Evolutionary conservation across 2,329 filamentous ascomycete species (phyloP).

Genomic region (Coniochaeta pulveracea): DNA sequence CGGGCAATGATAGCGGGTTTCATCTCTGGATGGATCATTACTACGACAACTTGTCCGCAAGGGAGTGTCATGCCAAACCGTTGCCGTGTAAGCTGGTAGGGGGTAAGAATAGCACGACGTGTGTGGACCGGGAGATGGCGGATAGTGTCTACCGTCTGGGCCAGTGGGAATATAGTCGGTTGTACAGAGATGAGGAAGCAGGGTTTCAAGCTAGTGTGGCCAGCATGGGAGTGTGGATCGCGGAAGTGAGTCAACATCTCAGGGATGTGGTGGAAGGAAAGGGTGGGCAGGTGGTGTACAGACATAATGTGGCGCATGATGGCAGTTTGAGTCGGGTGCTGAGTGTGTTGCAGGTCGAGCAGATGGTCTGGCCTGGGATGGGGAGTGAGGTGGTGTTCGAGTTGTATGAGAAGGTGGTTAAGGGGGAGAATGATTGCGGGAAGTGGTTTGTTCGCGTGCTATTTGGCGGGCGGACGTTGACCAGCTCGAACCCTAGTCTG

Average conservation of each 20-base stretch:
- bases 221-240: constrained; percentile 62
- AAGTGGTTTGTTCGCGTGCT: constrained; percentile 53
- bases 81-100: constrained; percentile 53
- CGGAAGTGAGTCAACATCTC: constrained; percentile 58
- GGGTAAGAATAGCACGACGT: constrained; percentile 35
- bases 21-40: constrained; percentile 70
- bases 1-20: constrained; percentile 44
- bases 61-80: constrained; percentile 64
- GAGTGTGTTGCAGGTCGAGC: constrained; percentile 57
- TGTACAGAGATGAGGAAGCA: constrained; percentile 56
- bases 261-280: constrained; percentile 35
- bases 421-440: constrained; percentile 16
- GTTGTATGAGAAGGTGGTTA: constrained; percentile 39
- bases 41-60: constrained; percentile 71
- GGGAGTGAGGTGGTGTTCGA: constrained; percentile 71
- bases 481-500: constrained; percentile 57
- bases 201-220: constrained; percentile 51
- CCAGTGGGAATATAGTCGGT: constrained; percentile 70
- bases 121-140: constrained; percentile 51
- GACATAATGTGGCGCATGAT: constrained; percentile 75
- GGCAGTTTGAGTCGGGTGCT: constrained; percentile 59
- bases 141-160: constrained; percentile 65
- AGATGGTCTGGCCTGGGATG: constrained; percentile 82
- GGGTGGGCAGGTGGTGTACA: constrained; percentile 34
- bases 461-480: constrained; percentile 56